Conservation (phyloP, 805 yeast genomes). For the Sugiyamaella chiloensis region DNA sequence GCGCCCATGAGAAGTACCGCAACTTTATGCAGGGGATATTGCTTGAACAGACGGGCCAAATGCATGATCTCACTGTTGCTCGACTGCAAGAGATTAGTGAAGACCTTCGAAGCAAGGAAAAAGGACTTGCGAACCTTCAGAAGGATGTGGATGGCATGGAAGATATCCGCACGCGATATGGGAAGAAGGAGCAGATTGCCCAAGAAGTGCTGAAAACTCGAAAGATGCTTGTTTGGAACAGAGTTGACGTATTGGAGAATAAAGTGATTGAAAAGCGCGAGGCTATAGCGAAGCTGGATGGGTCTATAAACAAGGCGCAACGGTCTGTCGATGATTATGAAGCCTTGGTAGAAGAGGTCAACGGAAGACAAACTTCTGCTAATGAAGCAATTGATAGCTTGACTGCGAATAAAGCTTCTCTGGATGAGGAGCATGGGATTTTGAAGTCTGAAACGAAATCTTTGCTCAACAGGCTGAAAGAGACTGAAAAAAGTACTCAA, state of each 20-base stretch:
- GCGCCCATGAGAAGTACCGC: constrained; percentile 66
- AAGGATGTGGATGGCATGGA: constrained; percentile 10
- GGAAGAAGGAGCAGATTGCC: not conserved
- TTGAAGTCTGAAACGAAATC: not conserved
- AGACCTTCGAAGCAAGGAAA: constrained; percentile 40
- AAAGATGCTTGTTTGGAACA: constrained; percentile 3
- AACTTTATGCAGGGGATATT: constrained; percentile 80
- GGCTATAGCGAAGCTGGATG: not conserved
- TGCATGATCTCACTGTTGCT: constrained; percentile 40
- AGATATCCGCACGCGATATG: not conserved
- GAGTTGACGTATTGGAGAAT: constrained; percentile 1
- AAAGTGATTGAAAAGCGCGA: constrained; percentile 6
- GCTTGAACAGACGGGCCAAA: constrained; percentile 53
- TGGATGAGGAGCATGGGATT: not conserved
- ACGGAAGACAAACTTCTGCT: not conserved
- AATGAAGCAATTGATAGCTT: not conserved
- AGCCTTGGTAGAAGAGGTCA: not conserved
- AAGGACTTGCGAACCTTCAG: constrained; percentile 37
- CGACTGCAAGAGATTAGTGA: constrained; percentile 41
- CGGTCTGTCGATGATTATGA: not conserved
- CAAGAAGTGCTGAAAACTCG: not conserved
- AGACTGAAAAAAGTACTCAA: not conserved
- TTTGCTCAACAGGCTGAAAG: not conserved
- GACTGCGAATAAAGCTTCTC: not conserved
- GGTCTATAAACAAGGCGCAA: not conserved